Evolutionary conservation across 352 stramenopile genomes (phyloP), one percentile per base, ranked within the genome.

Genomic region (Phytophthora brassicae): DNA sequence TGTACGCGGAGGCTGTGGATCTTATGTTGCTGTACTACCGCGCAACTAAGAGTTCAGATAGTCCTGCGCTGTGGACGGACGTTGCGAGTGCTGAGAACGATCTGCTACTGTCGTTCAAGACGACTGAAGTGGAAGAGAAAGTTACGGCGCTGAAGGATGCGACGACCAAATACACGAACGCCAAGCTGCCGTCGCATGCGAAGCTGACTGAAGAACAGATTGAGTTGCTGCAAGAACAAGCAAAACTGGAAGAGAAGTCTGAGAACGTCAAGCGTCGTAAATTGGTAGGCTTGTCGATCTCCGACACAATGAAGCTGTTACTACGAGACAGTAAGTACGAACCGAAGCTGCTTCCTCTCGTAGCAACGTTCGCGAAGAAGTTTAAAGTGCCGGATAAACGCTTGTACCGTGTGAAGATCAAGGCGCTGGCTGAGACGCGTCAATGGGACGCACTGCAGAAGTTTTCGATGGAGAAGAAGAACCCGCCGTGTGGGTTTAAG

Each of bases 301-400:
- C 82, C 20, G 80, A 96, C 36, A 97, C 89, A 22, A 85, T 97
- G 58, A 86, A 91, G 66, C 57, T 86, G 31, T 61, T 97, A 45
- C 67, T 91, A 38, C 78, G 75, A 35, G 84, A 92, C 61, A 83
- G 74, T 58, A 92, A 92, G 68, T 90, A 90, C 65, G 82, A 94
- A 41, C 83, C 83, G 0, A 92, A 94, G 61, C 74, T 97, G 51
- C 53, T 87, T 23, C 74, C 70, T 13, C 22, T 94, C 7, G 85
- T 82, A 7, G 78, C 80, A 0, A 54, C 79, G 4, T 86, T 93
- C 55, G 77, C 84, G 31, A 96, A 96, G 58, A 94, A 90, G 60
- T 96, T 96, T 64, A 95, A 95, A 35, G 84, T 97, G 6, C 84
- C 89, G 1, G 89, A 97, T 55, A 97, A 97, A 72, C 84, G 86